Base-by-base conservation (phyloP, 441 rosid species). In the Arabidopsis hybrid region DNA sequence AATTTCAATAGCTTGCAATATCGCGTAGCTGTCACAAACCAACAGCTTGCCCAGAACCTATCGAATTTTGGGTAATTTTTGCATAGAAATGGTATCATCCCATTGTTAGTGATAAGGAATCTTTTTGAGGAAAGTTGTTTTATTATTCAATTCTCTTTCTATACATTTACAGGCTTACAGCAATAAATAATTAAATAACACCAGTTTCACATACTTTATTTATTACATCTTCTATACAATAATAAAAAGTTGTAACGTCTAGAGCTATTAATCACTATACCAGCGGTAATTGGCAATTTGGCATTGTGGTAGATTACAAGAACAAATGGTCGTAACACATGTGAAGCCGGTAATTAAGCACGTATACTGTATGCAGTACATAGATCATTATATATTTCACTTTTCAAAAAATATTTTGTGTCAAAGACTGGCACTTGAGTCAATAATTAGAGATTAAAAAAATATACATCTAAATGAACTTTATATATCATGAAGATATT, bases 1-100 rank as follows among this genome's bases (percentile, higher is more conserved):
- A 71, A 59, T 77, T 65, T 70, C 75, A 66, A 72, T 77, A 77
- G 80, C 45, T 66, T 65, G 69, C 60, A 72, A 77, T 77, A 77
- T 66, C 77, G 80, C 59, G 80, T 65, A 77, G 80, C 80, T 77
- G 73, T 72, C 80, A 71, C 73, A 72, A 72, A 60, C 65, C 77
- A 71, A 67, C 80, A 77, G 77, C 72, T 77, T 77, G 73, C 64
- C 72, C 69, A 65, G 72, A 71, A 14, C 62, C 65, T 77, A 66
- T 72, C 80, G 59, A 72, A 72, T 60, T 77, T 72, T 59, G 52
- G 55, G 80, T 36, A 66, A 9, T 60, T 60, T 53, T 77, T 66
- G 73, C 77, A 72, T 60, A 77, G 77, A 72, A 72, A 72, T 65
- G 80, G 80, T 77, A 77, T 60, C 73, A 77, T 72, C 77, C 77